Evolutionary conservation across 2,329 filamentous ascomycete species (phyloP).

Genomic region (Hypoxylon sp.): DNA sequence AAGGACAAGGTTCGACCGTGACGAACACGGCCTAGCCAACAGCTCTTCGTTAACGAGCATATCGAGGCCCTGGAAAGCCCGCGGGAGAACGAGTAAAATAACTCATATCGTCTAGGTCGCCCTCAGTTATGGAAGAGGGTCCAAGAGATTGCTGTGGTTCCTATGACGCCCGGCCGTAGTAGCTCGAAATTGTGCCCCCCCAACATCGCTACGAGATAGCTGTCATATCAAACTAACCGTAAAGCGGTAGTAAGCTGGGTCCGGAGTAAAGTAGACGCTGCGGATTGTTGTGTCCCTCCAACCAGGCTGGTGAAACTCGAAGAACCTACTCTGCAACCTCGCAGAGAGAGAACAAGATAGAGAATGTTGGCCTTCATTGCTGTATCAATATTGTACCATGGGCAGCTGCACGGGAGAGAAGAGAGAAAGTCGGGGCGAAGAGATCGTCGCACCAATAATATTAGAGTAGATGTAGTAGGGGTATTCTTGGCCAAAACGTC

Average conservation of each 20-base stretch:
- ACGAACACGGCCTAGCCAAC: conserved; percentile 14
- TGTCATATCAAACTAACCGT: conserved; percentile 19
- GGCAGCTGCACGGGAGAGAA: not conserved
- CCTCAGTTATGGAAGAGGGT: conserved; percentile 11
- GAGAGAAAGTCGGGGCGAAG: conserved; percentile 15
- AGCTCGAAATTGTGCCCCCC: conserved; percentile 29
- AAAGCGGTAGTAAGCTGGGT: conserved; percentile 18
- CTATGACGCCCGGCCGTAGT: conserved; percentile 8
- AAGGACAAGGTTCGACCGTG: conserved; percentile 21
- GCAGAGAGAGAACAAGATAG: conserved; percentile 16
- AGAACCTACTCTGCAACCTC: conserved; percentile 37
- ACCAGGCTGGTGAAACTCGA: conserved; percentile 45
- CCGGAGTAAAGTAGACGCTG: conserved; percentile 23
- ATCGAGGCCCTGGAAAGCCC: conserved; percentile 17
- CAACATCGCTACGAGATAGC: conserved; percentile 19
- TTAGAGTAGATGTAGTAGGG: conserved; percentile 33
- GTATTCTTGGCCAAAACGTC: conserved; percentile 48
- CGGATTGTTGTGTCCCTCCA: conserved; percentile 21
- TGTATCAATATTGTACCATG: conserved; percentile 18
- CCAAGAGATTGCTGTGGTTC: conserved; percentile 33
- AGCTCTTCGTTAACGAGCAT: conserved; percentile 3
- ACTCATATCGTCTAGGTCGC: conserved; percentile 23
- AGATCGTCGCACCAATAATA: conserved; percentile 38
- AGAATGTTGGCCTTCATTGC: conserved; percentile 8
- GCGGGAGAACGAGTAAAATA: not conserved